These are phyloP conservation scores for Trichoderma hamatum DNA, from an alignment of 2,329 filamentous ascomycete genomes.

Conservation along the genomic window DNA sequence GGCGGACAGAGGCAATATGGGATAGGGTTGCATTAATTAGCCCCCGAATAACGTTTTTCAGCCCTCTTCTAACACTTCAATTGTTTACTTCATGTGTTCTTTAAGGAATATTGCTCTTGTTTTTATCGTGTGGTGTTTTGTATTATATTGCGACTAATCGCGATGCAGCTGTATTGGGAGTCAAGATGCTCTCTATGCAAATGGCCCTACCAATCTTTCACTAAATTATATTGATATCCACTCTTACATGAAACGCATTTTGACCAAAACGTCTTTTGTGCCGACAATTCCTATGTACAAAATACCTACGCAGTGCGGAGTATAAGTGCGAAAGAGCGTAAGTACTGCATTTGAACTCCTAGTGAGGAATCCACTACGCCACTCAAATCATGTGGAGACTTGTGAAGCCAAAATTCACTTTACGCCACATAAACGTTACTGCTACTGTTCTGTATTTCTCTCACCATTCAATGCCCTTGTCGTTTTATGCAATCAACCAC, in stretches of 20 bases:
- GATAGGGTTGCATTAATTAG: constrained; percentile 48
- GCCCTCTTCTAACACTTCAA: constrained; percentile 37
- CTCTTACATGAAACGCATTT: background rate
- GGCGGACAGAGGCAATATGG: constrained; percentile 36
- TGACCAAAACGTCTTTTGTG: background rate
- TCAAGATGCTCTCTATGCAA: constrained; percentile 3
- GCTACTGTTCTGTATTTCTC: background rate
- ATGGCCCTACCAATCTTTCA: background rate
- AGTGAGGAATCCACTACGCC: background rate
- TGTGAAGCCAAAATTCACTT: background rate
- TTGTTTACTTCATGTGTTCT: constrained; percentile 34
- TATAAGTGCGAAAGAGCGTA: background rate
- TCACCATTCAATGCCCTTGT: background rate
- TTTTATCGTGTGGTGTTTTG: background rate
- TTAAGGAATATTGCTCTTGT: constrained; percentile 25
- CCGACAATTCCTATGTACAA: background rate
- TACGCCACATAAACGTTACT: background rate
- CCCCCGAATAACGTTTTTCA: constrained; percentile 39
- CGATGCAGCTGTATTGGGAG: background rate
- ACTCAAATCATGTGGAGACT: background rate
- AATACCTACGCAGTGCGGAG: background rate
- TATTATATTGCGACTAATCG: background rate
- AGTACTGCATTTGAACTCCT: background rate
- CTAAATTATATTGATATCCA: background rate
- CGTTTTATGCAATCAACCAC: background rate